Conservation (phyloP, 805 yeast genomes). For the Debaryomyces hansenii region DNA sequence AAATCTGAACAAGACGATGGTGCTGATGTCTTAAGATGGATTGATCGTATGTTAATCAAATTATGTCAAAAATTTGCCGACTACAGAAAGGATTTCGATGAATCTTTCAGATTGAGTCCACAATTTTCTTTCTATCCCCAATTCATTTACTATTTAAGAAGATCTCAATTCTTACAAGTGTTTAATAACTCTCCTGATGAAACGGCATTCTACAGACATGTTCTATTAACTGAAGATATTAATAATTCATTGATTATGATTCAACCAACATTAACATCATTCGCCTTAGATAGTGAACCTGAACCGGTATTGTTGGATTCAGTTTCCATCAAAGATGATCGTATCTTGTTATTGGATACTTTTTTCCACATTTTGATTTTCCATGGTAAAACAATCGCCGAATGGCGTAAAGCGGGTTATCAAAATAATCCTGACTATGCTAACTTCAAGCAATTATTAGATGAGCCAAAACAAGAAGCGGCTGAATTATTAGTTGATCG, state of each 20-base stretch:
- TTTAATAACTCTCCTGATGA: slow-evolving; percentile 99
- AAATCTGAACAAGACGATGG: slow-evolving; percentile 81
- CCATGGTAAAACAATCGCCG: slow-evolving; percentile 93
- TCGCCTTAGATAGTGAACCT: slow-evolving; percentile 66
- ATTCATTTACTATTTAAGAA: slow-evolving; percentile 90
- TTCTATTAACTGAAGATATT: slow-evolving; percentile 86
- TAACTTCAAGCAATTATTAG: slow-evolving; percentile 81
- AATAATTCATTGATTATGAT: slow-evolving; percentile 94
- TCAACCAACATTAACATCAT: slow-evolving; percentile 92
- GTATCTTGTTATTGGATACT: slow-evolving; percentile 86
- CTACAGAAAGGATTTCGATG: slow-evolving; percentile 81
- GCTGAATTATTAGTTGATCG: slow-evolving; percentile 88
- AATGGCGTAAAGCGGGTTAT: slow-evolving; percentile 94
- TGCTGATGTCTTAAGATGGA: slow-evolving; percentile 91
- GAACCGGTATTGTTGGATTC: slow-evolving; percentile 92
- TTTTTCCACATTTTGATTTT: slow-evolving; percentile 94
- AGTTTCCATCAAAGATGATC: slow-evolving; percentile 84
- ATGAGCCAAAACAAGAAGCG: slow-evolving; percentile 89
- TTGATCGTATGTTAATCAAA: slow-evolving; percentile 86
- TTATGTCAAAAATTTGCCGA: slow-evolving; percentile 93
- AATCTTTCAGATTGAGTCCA: slow-evolving; percentile 78
- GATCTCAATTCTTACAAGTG: slow-evolving; percentile 93
- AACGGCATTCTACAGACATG: slow-evolving; percentile 94
- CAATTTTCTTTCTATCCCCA: slow-evolving; percentile 91
- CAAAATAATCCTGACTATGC: slow-evolving; percentile 90